Percentiles rank a stretch among this genome's conserved stretches.
These are phyloP conservation scores for Solidago caesia DNA, from an alignment of 129 eudicot genomes.

Conservation along the genomic window DNA sequence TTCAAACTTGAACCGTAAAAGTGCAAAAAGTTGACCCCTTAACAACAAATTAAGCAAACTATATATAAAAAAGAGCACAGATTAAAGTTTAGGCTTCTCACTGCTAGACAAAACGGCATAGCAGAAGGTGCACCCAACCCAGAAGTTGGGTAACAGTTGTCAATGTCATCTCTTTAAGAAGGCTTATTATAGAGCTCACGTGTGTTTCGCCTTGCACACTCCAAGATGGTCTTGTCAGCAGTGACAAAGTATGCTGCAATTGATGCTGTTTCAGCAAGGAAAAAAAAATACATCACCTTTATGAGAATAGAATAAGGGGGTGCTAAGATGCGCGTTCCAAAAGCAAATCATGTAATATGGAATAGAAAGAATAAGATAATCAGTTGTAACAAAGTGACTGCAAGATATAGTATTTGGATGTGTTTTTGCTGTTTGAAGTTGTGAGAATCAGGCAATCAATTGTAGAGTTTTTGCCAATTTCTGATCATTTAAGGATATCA, in stretches of 20 bases:
- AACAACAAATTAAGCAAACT: constrained; percentile 18
- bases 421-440: too few relatives aligned
- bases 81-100: constrained; percentile 21
- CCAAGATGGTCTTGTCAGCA: constrained; percentile 89
- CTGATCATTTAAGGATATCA: too few relatives aligned
- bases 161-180: constrained; percentile 25
- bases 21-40: constrained; percentile 6
- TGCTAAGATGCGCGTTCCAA: too few relatives aligned
- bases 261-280: constrained; percentile 51
- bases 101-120: constrained; percentile 1
- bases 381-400: neutral
- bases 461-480: too few relatives aligned
- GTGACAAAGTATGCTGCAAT: constrained; percentile 84
- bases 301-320: neutral
- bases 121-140: constrained; percentile 5
- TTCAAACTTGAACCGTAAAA: constrained; percentile 19
- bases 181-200: constrained; percentile 46
- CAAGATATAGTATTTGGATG: too few relatives aligned
- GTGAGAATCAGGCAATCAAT: too few relatives aligned
- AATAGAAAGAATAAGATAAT: neutral
- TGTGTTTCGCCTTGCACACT: constrained; percentile 74
- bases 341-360: neutral
- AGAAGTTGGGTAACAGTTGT: constrained; percentile 15
- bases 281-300: neutral
- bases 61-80: constrained; percentile 3